Percentiles rank a stretch among this genome's conserved stretches.
Evolutionary conservation across 352 stramenopile genomes (phyloP).

Genomic region (Aphanomyces invadans): DNA sequence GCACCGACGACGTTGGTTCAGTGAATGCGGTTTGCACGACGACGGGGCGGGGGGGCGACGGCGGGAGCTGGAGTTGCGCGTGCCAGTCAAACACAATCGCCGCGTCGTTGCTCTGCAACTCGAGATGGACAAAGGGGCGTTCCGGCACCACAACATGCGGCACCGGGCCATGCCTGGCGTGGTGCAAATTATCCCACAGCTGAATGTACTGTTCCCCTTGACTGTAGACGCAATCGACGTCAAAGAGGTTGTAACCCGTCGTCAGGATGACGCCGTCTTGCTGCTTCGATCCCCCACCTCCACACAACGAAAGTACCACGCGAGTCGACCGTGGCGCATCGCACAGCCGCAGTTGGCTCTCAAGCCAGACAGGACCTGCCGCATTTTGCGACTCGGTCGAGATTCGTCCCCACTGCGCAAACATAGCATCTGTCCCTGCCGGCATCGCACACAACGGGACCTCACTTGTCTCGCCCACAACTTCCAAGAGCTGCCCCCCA

Average conservation of each 20-base stretch:
- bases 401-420: conserved; percentile 9
- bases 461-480: conserved; percentile 59
- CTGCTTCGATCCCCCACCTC: conserved; percentile 31
- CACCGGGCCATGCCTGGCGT: not conserved
- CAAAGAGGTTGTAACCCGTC: conserved; percentile 15
- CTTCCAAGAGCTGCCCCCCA: conserved; percentile 59
- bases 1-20: conserved; percentile 21
- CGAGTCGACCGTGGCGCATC: conserved; percentile 10
- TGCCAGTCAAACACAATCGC: conserved; percentile 73
- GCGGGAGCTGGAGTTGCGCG: conserved; percentile 6
- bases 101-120: conserved; percentile 50
- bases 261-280: conserved; percentile 59
- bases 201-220: conserved; percentile 19
- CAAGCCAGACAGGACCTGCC: not conserved
- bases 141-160: conserved; percentile 2
- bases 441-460: conserved; percentile 57
- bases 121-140: conserved; percentile 45
- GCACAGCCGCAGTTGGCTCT: not conserved
- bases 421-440: conserved; percentile 48
- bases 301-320: conserved; percentile 3
- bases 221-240: conserved; percentile 10
- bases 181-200: conserved; percentile 13
- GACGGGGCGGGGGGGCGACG: conserved; percentile 2
- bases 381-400: not conserved
- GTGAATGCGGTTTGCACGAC: conserved; percentile 40